Evolutionary conservation across 2,329 filamentous ascomycete species (phyloP).

Genomic region (Neobulgaria alba): DNA sequence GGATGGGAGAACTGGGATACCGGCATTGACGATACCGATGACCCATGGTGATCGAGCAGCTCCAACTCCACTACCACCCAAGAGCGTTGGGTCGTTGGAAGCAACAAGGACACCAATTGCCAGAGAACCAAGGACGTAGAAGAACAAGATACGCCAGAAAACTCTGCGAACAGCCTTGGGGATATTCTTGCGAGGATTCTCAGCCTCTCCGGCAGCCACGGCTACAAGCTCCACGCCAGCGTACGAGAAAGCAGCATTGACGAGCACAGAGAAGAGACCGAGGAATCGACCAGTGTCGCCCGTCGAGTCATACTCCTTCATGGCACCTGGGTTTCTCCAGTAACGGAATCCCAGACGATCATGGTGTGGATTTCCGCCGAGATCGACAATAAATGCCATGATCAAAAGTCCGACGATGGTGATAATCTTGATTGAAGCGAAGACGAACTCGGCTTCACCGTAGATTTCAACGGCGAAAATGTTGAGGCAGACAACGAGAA

Average conservation of each 20-base stretch:
- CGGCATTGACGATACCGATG: conserved; percentile 58
- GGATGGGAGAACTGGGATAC: conserved; percentile 55
- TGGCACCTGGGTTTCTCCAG: conserved; percentile 61
- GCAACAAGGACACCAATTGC: conserved; percentile 65
- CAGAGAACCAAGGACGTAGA: conserved; percentile 67
- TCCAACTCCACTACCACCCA: conserved; percentile 52
- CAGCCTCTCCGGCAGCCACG: conserved; percentile 55
- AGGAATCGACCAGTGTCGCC: conserved; percentile 53
- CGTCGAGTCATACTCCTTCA: conserved; percentile 53
- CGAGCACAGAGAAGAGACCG: conserved; percentile 54
- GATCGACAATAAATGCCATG: conserved; percentile 76
- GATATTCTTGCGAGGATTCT: conserved; percentile 61
- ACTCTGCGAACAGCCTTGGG: conserved; percentile 70
- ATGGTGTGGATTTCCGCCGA: conserved; percentile 68
- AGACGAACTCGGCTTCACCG: conserved; percentile 54
- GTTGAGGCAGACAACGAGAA: conserved; percentile 36
- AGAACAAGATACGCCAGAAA: conserved; percentile 67
- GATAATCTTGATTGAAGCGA: conserved; percentile 46
- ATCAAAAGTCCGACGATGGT: conserved; percentile 57
- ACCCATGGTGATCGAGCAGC: conserved; percentile 63
- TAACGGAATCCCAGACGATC: conserved; percentile 67
- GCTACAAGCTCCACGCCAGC: conserved; percentile 38
- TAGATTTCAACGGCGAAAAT: conserved; percentile 50
- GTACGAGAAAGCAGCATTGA: conserved; percentile 40
- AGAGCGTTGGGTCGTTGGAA: conserved; percentile 56